phyloP scores from a whole-genome alignment of 768 basidiomycete species.

The Xanthoconium purpureum region DNA sequence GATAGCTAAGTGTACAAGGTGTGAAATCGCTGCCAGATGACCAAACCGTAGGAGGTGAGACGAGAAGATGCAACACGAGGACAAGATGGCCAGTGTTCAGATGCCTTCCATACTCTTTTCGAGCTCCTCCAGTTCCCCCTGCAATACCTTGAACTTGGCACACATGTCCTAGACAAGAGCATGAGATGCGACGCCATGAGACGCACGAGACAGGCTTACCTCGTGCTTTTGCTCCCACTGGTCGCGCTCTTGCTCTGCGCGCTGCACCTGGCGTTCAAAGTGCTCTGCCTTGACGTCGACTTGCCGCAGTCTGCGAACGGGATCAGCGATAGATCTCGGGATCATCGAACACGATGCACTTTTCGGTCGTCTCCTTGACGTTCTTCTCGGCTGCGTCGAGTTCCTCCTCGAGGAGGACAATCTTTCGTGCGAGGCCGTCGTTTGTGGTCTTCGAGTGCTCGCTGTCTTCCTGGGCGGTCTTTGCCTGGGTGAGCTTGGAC shows the following conservation, averaged over 20 bases:
- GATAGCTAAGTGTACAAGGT: conserved; percentile 21
- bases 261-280: conserved; percentile 87
- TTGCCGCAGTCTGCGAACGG: conserved; percentile 70
- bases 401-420: conserved; percentile 91
- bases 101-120: conserved; percentile 70
- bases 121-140: conserved; percentile 83
- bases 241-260: conserved; percentile 89
- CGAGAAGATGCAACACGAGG: conserved; percentile 3
- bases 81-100: conserved; percentile 32
- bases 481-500: conserved; percentile 57
- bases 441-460: conserved; percentile 67
- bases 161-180: conserved; percentile 54
- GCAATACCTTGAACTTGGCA: conserved; percentile 66
- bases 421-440: conserved; percentile 77
- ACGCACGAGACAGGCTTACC: conserved; percentile 44
- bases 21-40: conserved; percentile 17
- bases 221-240: conserved; percentile 93
- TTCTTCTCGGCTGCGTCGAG: conserved; percentile 95
- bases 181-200: conserved; percentile 1
- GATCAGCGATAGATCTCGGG: conserved; percentile 19
- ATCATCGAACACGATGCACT: conserved; percentile 53
- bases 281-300: conserved; percentile 99
- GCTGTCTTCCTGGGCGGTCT: conserved; percentile 61
- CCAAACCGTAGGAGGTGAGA: conserved; percentile 1
- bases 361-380: conserved; percentile 93